Base-by-base conservation (phyloP, 192 early-diverging fungal species). In the Podila epigama region DNA sequence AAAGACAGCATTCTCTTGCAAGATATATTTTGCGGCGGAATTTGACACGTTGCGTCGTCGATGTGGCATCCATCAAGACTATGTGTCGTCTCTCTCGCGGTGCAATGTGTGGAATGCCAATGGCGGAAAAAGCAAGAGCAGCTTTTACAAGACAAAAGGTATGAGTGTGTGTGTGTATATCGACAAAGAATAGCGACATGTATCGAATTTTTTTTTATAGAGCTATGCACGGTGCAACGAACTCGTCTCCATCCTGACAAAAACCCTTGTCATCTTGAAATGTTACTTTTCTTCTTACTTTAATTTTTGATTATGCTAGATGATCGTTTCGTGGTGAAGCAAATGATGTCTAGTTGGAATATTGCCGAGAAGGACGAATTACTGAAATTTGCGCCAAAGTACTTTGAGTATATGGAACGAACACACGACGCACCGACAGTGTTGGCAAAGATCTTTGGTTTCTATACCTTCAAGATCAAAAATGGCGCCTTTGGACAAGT, bases 91-190 rank as follows among this genome's bases (percentile, higher is more conserved):
- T 1, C 83, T 97, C 3, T 84, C 91, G 27, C 84, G 95, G 51
- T 97, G 96, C 70, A 82, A 85, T 31, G 65, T 82, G 15, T 96
- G 95, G 88, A 79, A 88, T 31, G 91, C 91, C 15, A 86, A 80
- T 18, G 96, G 96, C 25, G 96, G 96, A 48, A 96, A 97, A 65
- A 94, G 92, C 28, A 94, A 94, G 58, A 93, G 93, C 27, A 86
- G 85, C 18, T 97, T 97, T 60, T 89, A 92, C 60, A 94, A 93
- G 69, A 91, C 92, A 25, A 62, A 84, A 82, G 92, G 92, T 92
- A 79, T 54, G 32, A 51, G n/a, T n/a, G n/a, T n/a, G n/a, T n/a
- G n/a, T n/a, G n/a, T n/a, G n/a, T n/a, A n/a, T n/a, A n/a, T n/a
- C n/a, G n/a, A n/a, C n/a, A n/a, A n/a, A n/a, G n/a, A n/a, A n/a